Evolutionary conservation across 1,284 basidiomycete genomes (phyloP).

Genomic region (Ceratobasidium sp.): DNA sequence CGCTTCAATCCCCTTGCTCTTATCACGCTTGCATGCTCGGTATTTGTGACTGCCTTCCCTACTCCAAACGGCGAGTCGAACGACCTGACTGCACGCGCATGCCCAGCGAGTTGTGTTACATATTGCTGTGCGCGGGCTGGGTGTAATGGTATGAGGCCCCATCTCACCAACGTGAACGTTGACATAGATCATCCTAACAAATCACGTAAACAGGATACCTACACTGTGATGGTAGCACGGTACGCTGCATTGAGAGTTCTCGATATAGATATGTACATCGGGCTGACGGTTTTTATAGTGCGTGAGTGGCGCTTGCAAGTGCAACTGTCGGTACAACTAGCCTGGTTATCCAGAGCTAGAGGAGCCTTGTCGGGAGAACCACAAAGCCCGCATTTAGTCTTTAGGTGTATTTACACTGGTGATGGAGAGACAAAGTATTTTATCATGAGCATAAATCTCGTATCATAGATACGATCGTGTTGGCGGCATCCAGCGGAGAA

Average conservation of each 20-base stretch:
- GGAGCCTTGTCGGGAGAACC: too few relatives aligned
- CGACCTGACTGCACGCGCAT: constrained; percentile 1
- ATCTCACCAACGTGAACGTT: neutral
- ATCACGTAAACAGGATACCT: neutral
- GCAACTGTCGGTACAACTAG: constrained; percentile 1
- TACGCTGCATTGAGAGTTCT: neutral
- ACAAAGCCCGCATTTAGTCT: too few relatives aligned
- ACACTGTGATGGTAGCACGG: neutral
- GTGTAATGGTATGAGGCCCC: constrained; percentile 11
- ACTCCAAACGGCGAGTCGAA: neutral
- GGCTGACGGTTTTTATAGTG: neutral
- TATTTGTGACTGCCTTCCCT: constrained; percentile 13
- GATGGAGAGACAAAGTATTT: too few relatives aligned
- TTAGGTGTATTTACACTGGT: too few relatives aligned
- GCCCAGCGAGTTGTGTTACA: neutral
- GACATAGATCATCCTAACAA: neutral
- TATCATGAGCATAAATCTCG: too few relatives aligned
- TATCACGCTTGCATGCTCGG: neutral
- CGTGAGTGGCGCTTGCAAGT: constrained; percentile 4
- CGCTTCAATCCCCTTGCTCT: neutral
- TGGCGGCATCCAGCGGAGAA: too few relatives aligned
- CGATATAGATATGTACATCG: neutral
- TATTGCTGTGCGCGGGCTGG: constrained; percentile 9
- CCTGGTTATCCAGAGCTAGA: too few relatives aligned
- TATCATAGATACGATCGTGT: too few relatives aligned